phyloP scores from a whole-genome alignment of 208 protist species.

The Trypanosomatidae sp. region DNA sequence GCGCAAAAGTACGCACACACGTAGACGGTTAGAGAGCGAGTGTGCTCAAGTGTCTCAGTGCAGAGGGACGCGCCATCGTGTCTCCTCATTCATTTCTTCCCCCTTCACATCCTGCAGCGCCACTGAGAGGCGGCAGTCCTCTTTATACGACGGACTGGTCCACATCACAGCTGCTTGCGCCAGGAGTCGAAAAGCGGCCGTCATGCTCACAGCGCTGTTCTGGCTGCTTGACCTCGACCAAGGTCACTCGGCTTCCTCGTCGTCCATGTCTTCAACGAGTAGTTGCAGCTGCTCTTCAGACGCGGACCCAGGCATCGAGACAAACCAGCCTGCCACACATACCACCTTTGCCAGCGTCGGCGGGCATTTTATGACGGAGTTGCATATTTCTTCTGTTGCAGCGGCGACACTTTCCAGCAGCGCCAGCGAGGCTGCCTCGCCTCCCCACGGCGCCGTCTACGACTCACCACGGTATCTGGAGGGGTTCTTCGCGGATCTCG shows the following conservation, averaged over 20 bases:
- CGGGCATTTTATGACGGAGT: slow-evolving; percentile 14
- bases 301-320: neutral
- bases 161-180: neutral
- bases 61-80: neutral
- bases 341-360: slow-evolving; percentile 8
- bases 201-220: slow-evolving; percentile 18
- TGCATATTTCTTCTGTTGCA: neutral
- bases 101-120: neutral
- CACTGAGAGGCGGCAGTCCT: neutral
- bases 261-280: neutral
- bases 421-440: neutral
- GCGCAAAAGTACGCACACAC: neutral
- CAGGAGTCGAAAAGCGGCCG: neutral
- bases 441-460: neutral
- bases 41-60: neutral
- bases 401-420: neutral
- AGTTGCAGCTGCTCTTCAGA: slow-evolving; percentile 4
- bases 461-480: neutral
- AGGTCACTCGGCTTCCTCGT: slow-evolving; percentile 2
- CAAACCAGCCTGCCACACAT: neutral
- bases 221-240: slow-evolving; percentile 28
- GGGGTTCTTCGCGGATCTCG: slow-evolving; percentile 17
- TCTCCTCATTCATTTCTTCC: neutral
- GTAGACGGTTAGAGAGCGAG: neutral
- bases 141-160: neutral